Evolutionary conservation across 192 early-diverging fungal genomes (phyloP).

Genomic region (Coemansia sp.): DNA sequence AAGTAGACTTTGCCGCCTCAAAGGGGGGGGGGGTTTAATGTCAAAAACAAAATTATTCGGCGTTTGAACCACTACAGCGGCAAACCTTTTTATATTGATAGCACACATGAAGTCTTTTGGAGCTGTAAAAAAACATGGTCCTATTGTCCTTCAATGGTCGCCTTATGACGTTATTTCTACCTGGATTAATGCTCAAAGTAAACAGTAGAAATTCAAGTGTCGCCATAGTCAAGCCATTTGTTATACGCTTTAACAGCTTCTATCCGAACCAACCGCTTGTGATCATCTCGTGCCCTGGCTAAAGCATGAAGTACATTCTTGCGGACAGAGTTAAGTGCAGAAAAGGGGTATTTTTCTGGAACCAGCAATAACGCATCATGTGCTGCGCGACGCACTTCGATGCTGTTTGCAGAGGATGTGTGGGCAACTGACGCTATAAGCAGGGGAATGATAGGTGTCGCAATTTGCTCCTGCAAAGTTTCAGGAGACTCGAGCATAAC

Average conservation of each 20-base stretch:
- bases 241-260: conserved; percentile 84
- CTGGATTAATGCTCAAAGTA: neutral
- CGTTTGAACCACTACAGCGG: neutral
- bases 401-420: conserved; percentile 20
- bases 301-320: conserved; percentile 63
- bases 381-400: conserved; percentile 70
- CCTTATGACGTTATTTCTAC: neutral
- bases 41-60: neutral
- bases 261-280: conserved; percentile 79
- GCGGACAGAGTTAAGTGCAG: conserved; percentile 64
- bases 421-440: conserved; percentile 17
- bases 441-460: conserved; percentile 26
- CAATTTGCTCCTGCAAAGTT: conserved; percentile 49
- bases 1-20: neutral
- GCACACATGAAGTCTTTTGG: too few species aligned
- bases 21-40: neutral
- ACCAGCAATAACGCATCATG: conserved; percentile 67
- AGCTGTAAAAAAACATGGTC: too few species aligned
- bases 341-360: conserved; percentile 61
- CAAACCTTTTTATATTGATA: neutral
- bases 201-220: neutral
- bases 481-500: conserved; percentile 69
- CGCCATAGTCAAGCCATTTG: conserved; percentile 69
- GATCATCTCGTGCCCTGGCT: conserved; percentile 73
- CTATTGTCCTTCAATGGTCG: too few species aligned